Base-by-base conservation (phyloP, 192 early-diverging fungal species). In the Entrophospora sp. region DNA sequence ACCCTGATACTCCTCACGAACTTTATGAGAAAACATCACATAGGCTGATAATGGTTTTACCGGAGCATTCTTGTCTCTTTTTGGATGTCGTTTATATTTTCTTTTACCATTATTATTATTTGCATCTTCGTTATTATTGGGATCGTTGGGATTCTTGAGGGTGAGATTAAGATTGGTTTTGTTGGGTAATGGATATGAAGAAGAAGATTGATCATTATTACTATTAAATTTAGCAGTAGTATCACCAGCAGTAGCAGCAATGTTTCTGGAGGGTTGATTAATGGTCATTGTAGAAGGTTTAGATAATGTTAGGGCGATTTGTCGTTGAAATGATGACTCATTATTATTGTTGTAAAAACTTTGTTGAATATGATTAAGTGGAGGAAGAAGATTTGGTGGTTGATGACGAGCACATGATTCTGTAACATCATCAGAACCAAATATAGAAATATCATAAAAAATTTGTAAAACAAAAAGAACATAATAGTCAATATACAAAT, bases 41-140 rank as follows among this genome's bases (percentile, higher is more conserved):
- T 79, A 79, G 1, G 78, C 78, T 2, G 78, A 79, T 12, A 69
- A 58, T 1, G 78, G 78, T 66, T 79, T 79, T 10, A 72, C 32
- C 20, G 78, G 78, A 5, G 71, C 77, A 28, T 75, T 75, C 30
- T 71, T 68, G 49, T 79, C 78, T 2, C 72, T 68, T 67, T 79
- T 79, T 0, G 78, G 73, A 43, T 79, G 78, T 16, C 78, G 66
- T 25, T 70, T 70, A 46, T 79, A 79, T 63, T 76, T 75, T 24
- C 78, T 31, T 35, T 79, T 79, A 25, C n/a, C 0, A 38, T 18
- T 58, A 24, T 22, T 34, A 9, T 38, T 38, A 22, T 58, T 22
- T 37, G 24, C n/a, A n/a, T n/a, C n/a, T n/a, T n/a, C n/a, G n/a
- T n/a, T n/a, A n/a, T n/a, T n/a, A n/a, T n/a, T n/a, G n/a, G n/a